A percentile compares a stretch with the other conserved stretches of the same genome.
These are phyloP conservation scores for Prorocentrum cordatum DNA, from an alignment of 169 alveolate species.

Conservation along the genomic window DNA sequence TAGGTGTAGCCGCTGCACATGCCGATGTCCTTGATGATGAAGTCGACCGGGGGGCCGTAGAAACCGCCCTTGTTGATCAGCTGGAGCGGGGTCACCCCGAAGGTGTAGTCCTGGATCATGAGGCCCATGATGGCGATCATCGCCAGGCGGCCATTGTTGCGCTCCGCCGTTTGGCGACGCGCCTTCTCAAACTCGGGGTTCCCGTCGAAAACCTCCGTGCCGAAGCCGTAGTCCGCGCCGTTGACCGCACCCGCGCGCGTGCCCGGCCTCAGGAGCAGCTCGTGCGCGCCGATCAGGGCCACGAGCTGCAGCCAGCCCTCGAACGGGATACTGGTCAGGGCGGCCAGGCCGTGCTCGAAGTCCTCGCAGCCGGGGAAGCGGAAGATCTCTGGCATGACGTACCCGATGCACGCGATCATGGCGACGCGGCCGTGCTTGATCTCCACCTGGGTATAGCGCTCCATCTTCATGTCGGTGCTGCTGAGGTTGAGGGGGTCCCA, in stretches of 20 bases:
- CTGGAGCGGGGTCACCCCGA: no score
- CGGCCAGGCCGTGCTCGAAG: conserved; percentile 33
- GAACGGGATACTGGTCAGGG: not conserved
- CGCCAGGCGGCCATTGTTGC: conserved; percentile 63
- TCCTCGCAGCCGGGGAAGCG: conserved; percentile 67
- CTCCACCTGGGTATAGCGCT: conserved; percentile 57
- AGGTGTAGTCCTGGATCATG: conserved; percentile 61
- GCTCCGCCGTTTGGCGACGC: conserved; percentile 29
- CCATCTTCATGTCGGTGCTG: conserved; percentile 61
- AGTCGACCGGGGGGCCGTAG: no score
- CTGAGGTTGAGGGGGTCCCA: conserved; percentile 39
- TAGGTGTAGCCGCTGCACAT: no score
- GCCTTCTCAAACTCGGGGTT: conserved; percentile 31
- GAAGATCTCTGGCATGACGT: conserved; percentile 52
- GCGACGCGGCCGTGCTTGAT: conserved; percentile 28
- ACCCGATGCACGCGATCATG: conserved; percentile 25
- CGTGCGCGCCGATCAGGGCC: conserved; percentile 58
- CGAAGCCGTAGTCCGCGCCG: conserved; percentile 33
- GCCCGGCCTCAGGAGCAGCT: conserved; percentile 37
- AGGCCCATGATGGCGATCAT: conserved; percentile 59
- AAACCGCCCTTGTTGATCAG: no score
- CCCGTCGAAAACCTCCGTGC: conserved; percentile 60
- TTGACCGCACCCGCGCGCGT: conserved; percentile 50
- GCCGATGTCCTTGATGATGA: no score
- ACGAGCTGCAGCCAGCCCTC: conserved; percentile 55